Evolutionary conservation across 352 stramenopile species (phyloP).

Genomic region (Phytopythium delawarense): DNA sequence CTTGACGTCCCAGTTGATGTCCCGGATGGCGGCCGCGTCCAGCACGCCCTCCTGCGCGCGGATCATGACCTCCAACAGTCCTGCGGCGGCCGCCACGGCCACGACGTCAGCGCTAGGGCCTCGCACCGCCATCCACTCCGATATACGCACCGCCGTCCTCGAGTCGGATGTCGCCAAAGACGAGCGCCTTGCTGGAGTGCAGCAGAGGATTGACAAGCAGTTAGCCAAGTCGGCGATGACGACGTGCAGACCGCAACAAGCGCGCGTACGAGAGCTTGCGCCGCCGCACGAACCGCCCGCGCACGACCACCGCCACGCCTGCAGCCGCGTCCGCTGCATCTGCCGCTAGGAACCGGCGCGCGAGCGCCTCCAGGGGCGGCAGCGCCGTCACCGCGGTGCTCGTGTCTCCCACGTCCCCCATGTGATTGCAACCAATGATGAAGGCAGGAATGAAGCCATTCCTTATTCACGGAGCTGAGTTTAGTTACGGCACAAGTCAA

Average conservation of each 20-base stretch:
- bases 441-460: background rate
- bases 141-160: slow-evolving; percentile 39
- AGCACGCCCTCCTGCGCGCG: slow-evolving; percentile 52
- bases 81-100: slow-evolving; percentile 16
- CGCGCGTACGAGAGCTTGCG: slow-evolving; percentile 75
- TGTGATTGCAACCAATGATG: background rate
- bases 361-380: background rate
- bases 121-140: background rate
- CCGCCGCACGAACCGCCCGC: slow-evolving; percentile 73
- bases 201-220: background rate
- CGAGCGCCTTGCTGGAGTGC: slow-evolving; percentile 60
- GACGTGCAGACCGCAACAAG: background rate
- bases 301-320: slow-evolving; percentile 24
- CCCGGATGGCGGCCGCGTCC: slow-evolving; percentile 52
- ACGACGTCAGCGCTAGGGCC: background rate
- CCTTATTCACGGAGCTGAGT: background rate
- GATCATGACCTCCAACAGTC: slow-evolving; percentile 81
- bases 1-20: slow-evolving; percentile 81
- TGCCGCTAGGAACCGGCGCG: background rate
- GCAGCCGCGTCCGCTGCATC: background rate
- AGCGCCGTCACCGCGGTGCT: background rate
- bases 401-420: background rate
- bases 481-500: too few relatives aligned
- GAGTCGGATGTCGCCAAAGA: slow-evolving; percentile 79
- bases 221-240: too few relatives aligned